Conservation (phyloP, 2,329 filamentous ascomycete genomes). For the Ophidiomyces ophidiicola region DNA sequence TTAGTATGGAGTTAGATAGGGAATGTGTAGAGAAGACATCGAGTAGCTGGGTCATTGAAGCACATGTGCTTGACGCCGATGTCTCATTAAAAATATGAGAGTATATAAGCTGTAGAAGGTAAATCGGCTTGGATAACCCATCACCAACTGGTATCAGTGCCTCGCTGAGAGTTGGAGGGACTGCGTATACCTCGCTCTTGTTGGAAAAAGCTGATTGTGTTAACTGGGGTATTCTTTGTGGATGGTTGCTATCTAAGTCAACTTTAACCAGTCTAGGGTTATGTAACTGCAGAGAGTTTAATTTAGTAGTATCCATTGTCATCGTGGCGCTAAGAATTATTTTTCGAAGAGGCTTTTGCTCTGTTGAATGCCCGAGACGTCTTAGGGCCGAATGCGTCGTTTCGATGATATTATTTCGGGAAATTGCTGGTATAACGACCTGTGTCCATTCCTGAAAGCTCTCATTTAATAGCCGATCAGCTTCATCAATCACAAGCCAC, state of each 20-base stretch:
- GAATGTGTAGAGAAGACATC: slow-evolving; percentile 21
- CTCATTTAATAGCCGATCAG: slow-evolving; percentile 80
- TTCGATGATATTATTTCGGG: slow-evolving; percentile 44
- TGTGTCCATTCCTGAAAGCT: slow-evolving; percentile 87
- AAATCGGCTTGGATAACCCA: slow-evolving; percentile 63
- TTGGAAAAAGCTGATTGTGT: slow-evolving; percentile 31
- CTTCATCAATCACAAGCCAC: slow-evolving; percentile 89
- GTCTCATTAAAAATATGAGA: slow-evolving; percentile 22
- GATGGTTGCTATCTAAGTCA: slow-evolving; percentile 22
- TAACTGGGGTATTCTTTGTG: neutral
- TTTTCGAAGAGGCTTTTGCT: slow-evolving; percentile 51
- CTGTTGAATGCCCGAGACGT: slow-evolving; percentile 28
- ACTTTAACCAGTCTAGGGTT: slow-evolving; percentile 67
- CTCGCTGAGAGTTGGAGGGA: slow-evolving; percentile 55
- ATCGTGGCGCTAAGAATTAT: slow-evolving; percentile 85
- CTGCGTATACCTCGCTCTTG: slow-evolving; percentile 37
- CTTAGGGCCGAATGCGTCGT: slow-evolving; percentile 28
- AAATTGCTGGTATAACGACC: slow-evolving; percentile 48
- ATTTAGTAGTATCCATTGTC: slow-evolving; percentile 70
- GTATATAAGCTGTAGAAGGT: slow-evolving; percentile 64
- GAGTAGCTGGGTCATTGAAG: neutral
- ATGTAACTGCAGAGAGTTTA: slow-evolving; percentile 59
- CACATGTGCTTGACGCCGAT: slow-evolving; percentile 20
- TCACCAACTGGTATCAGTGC: slow-evolving; percentile 56
- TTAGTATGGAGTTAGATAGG: slow-evolving; percentile 42